A percentile compares a stretch with the other conserved stretches of the same genome.
phyloP scores from a whole-genome alignment of 2,329 filamentous ascomycete genomes.

The Bertia moriformis region DNA sequence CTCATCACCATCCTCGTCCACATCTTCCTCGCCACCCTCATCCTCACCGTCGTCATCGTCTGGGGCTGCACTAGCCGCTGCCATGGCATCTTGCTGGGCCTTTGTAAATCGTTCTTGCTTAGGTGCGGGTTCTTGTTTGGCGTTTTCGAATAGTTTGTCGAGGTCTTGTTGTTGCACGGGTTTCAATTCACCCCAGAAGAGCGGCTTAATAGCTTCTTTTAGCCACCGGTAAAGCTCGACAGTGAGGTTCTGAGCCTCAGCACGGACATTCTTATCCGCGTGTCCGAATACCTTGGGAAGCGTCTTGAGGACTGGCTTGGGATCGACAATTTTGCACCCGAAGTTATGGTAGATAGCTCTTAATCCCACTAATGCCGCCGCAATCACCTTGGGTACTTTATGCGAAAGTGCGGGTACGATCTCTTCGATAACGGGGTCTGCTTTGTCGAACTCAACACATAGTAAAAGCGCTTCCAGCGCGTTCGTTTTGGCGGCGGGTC shows the following conservation, averaged over 20 bases:
- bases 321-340: conserved; percentile 84
- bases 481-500: conserved; percentile 76
- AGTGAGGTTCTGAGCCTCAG: conserved; percentile 78
- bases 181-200: conserved; percentile 93
- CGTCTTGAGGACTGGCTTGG: conserved; percentile 76
- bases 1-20: conserved; percentile 46
- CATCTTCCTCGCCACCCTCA: conserved; percentile 14
- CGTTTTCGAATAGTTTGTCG: conserved; percentile 83
- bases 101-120: conserved; percentile 82
- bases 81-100: conserved; percentile 75
- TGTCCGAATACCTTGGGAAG: conserved; percentile 87
- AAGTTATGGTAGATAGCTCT: conserved; percentile 83
- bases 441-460: conserved; percentile 76
- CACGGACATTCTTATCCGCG: conserved; percentile 94
- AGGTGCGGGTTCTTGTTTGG: conserved; percentile 72
- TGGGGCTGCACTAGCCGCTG: conserved; percentile 46
- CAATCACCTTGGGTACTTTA: conserved; percentile 83
- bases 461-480: conserved; percentile 75
- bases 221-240: conserved; percentile 96
- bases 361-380: conserved; percentile 60
- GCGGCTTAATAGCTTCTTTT: conserved; percentile 91
- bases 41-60: conserved; percentile 44
- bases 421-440: conserved; percentile 79
- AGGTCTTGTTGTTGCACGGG: conserved; percentile 88
- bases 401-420: conserved; percentile 69